Conservation (phyloP, 2,329 filamentous ascomycete species). For the Alternaria gaisen region DNA sequence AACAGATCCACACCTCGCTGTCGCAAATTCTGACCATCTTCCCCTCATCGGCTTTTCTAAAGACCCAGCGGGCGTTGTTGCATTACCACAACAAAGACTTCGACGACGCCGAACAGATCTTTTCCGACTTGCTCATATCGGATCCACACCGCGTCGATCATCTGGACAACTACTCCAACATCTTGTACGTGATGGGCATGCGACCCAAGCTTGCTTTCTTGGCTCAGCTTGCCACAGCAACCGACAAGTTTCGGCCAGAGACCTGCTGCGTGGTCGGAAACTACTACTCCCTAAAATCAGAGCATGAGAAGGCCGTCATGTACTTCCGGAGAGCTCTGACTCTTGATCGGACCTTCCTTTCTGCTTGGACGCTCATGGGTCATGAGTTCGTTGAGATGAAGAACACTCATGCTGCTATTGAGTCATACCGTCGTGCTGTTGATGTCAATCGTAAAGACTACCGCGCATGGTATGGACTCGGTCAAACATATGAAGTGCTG, state of each 20-base stretch:
- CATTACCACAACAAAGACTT: slow-evolving; percentile 89
- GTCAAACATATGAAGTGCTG: slow-evolving; percentile 95
- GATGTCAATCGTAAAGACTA: slow-evolving; percentile 97
- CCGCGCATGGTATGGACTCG: slow-evolving; percentile 95
- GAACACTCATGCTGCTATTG: slow-evolving; percentile 96
- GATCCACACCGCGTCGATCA: slow-evolving; percentile 80
- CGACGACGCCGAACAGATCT: slow-evolving; percentile 69
- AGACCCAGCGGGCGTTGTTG: slow-evolving; percentile 87
- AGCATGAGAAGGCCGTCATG: slow-evolving; percentile 97
- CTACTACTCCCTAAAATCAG: slow-evolving; percentile 92
- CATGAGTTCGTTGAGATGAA: slow-evolving; percentile 99
- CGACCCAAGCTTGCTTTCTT: slow-evolving; percentile 91
- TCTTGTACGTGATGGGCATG: slow-evolving; percentile 89
- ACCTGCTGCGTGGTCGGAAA: slow-evolving; percentile 97
- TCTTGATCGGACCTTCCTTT: slow-evolving; percentile 87
- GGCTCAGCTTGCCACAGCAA: slow-evolving; percentile 86
- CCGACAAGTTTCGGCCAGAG: slow-evolving; percentile 96
- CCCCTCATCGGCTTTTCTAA: slow-evolving; percentile 85
- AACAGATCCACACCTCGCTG: slow-evolving; percentile 76
- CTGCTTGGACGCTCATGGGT: slow-evolving; percentile 98
- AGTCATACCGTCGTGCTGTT: slow-evolving; percentile 93
- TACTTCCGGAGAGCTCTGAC: slow-evolving; percentile 95
- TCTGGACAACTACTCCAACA: slow-evolving; percentile 96
- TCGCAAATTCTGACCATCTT: slow-evolving; percentile 85
- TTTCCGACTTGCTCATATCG: slow-evolving; percentile 73